A percentile compares a stretch with the other conserved stretches of the same genome.
phyloP scores from a whole-genome alignment of 306 rosid species.

The Phaseolus lunatus region DNA sequence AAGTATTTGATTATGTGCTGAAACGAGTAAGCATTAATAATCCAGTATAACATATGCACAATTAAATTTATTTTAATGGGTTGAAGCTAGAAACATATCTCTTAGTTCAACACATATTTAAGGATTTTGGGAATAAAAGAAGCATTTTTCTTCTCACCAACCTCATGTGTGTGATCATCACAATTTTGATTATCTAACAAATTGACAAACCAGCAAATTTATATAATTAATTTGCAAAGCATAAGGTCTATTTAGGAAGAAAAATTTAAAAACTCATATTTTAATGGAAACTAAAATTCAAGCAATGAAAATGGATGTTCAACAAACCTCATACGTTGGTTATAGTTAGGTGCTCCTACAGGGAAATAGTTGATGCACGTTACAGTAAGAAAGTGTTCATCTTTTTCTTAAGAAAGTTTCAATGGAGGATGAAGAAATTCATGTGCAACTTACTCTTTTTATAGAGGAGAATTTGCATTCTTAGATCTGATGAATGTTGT shows the following conservation, averaged over 20 bases:
- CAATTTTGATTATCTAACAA: neutral
- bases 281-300: neutral
- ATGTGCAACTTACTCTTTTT: neutral
- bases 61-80: no score
- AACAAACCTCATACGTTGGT: slow-evolving; percentile 8
- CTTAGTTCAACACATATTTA: no score
- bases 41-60: no score
- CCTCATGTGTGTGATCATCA: no score
- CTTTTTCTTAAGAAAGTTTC: neutral
- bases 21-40: no score
- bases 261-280: neutral
- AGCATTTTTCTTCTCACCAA: no score
- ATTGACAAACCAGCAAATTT: no score
- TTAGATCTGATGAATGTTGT: neutral
- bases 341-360: slow-evolving; percentile 4
- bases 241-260: neutral
- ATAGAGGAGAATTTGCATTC: neutral
- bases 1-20: no score
- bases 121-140: no score
- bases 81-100: no score
- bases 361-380: neutral
- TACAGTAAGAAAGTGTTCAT: neutral
- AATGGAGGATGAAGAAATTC: slow-evolving; percentile 2
- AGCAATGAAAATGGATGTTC: slow-evolving; percentile 9
- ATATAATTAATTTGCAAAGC: no score